These are phyloP conservation scores for Lactifluus volemus DNA, from an alignment of 768 basidiomycete genomes.

Conservation along the genomic window DNA sequence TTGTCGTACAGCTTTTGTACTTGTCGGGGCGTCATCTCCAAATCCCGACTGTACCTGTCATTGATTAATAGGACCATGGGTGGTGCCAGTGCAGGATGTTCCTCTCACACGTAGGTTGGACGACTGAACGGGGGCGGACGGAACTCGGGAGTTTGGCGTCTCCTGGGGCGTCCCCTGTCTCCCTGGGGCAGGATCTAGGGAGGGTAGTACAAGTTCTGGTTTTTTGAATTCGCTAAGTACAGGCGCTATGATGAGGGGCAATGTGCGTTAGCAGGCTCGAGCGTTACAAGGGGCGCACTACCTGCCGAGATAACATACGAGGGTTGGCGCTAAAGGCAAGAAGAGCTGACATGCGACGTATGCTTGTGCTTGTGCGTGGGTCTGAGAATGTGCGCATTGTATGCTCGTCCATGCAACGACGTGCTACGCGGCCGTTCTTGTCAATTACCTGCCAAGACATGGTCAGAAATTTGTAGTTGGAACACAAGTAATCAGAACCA, in stretches of 20 bases:
- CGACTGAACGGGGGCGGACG: neutral
- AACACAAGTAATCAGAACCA: neutral
- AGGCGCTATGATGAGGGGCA: constrained; percentile 33
- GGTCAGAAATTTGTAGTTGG: neutral
- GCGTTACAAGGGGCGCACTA: too few species aligned
- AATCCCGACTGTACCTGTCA: neutral
- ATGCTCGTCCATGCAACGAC: constrained; percentile 61
- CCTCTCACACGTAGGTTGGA: neutral
- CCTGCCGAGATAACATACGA: constrained; percentile 38
- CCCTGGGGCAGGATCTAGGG: neutral
- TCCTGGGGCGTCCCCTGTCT: neutral
- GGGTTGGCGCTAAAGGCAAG: constrained; percentile 58
- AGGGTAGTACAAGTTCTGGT: constrained; percentile 33
- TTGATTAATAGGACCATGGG: neutral
- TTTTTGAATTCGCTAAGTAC: constrained; percentile 39
- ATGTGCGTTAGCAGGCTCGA: neutral
- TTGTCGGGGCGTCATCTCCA: neutral
- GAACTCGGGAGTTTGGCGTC: neutral
- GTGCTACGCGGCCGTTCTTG: constrained; percentile 58
- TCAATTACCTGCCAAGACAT: constrained; percentile 47
- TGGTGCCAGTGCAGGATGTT: neutral
- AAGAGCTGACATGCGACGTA: constrained; percentile 64
- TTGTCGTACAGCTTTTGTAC: neutral
- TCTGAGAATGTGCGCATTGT: constrained; percentile 62
- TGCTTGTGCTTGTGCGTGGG: constrained; percentile 55